Evolutionary conservation across 306 rosid species (phyloP).

Genomic region (Urtica urens): DNA sequence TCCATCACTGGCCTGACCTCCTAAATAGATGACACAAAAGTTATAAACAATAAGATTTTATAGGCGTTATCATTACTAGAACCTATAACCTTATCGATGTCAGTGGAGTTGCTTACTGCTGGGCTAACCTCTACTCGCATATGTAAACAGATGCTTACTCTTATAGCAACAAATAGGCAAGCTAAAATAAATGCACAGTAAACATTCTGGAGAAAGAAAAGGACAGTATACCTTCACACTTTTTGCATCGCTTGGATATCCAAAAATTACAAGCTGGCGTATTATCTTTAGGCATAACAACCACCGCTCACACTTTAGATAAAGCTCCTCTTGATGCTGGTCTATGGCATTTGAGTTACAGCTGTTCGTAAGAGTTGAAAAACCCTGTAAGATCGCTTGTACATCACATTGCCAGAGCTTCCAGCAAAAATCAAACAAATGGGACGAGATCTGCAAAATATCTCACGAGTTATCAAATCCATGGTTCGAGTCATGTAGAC

Average conservation of each 20-base stretch:
- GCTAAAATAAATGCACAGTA: neutral
- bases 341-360: constrained; percentile 47
- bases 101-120: too few species aligned
- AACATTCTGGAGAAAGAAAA: neutral
- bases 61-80: too few species aligned
- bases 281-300: constrained; percentile 77
- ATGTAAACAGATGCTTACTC: too few species aligned
- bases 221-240: constrained; percentile 59
- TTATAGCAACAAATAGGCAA: too few species aligned
- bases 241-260: constrained; percentile 87
- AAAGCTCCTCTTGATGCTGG: constrained; percentile 61
- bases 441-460: constrained; percentile 78
- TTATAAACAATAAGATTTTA: neutral
- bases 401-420: constrained; percentile 88
- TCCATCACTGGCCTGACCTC: constrained; percentile 88
- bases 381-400: constrained; percentile 69
- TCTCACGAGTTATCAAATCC: constrained; percentile 6
- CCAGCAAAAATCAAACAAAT: constrained; percentile 90
- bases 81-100: too few species aligned
- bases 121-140: too few species aligned
- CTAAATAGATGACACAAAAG: constrained; percentile 28
- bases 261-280: constrained; percentile 69
- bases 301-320: constrained; percentile 88
- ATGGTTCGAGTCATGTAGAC: too few species aligned
- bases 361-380: constrained; percentile 59